Percentiles rank a stretch among this genome's conserved stretches.
phyloP scores from a whole-genome alignment of 768 basidiomycete genomes.

The Hirschioporus abietinus region DNA sequence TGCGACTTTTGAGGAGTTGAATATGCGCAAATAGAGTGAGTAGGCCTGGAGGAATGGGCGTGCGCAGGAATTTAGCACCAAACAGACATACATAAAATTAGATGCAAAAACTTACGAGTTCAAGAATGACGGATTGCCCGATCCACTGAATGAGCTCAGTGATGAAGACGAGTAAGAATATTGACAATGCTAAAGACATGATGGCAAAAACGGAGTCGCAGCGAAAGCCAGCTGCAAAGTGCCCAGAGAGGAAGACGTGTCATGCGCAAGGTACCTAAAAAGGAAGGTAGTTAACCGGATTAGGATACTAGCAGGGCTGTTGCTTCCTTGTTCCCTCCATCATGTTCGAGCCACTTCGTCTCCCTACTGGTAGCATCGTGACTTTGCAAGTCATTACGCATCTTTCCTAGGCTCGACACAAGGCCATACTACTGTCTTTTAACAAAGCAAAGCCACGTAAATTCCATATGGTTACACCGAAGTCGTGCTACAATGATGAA shows the following conservation, averaged over 20 bases:
- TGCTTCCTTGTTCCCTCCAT: neutral
- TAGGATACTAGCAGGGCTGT: neutral
- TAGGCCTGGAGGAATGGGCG: slow-evolving; percentile 51
- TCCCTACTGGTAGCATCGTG: neutral
- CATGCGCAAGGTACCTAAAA: neutral
- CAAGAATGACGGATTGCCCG: slow-evolving; percentile 77
- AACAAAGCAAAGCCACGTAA: too few relatives aligned
- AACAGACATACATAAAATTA: slow-evolving; percentile 9
- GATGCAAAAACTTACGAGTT: slow-evolving; percentile 51
- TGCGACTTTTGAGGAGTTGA: slow-evolving; percentile 48
- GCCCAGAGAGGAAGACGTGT: neutral
- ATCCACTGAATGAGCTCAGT: slow-evolving; percentile 87
- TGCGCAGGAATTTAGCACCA: slow-evolving; percentile 1
- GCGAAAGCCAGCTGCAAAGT: slow-evolving; percentile 16
- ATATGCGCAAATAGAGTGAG: slow-evolving; percentile 59
- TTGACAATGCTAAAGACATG: slow-evolving; percentile 79
- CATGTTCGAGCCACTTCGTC: neutral
- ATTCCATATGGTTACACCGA: neutral
- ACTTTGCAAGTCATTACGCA: neutral
- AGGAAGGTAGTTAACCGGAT: neutral
- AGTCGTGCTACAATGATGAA: neutral
- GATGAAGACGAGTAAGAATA: slow-evolving; percentile 76
- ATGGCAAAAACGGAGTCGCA: slow-evolving; percentile 10
- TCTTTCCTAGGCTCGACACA: neutral
- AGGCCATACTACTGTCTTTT: too few relatives aligned